These are phyloP conservation scores for Entomortierella chlamydospora DNA, from an alignment of 192 early-diverging fungal genomes.

Conservation along the genomic window DNA sequence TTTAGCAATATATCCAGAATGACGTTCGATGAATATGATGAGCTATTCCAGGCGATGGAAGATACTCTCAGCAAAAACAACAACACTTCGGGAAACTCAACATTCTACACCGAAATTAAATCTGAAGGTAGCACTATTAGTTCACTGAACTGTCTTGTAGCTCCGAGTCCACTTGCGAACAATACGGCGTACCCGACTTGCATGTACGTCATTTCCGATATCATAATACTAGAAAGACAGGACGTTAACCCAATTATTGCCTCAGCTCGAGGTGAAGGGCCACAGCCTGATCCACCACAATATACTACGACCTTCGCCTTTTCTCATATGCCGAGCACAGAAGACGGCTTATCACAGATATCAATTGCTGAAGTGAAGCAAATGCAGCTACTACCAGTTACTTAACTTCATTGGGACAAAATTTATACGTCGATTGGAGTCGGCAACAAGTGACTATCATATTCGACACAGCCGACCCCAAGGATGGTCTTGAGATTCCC, in stretches of 20 bases:
- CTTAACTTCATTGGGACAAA: conserved; percentile 3
- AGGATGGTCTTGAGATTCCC: not conserved
- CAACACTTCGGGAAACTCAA: not conserved
- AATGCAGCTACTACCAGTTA: not conserved
- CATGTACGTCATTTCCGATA: too few species aligned
- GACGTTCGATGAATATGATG: conserved; percentile 1
- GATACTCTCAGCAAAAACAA: not conserved
- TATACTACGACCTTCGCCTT: not conserved
- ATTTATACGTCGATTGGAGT: not conserved
- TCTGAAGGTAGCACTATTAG: not conserved
- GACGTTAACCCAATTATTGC: too few species aligned
- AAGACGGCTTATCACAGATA: too few species aligned
- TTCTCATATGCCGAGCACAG: not conserved
- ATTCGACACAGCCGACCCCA: not conserved
- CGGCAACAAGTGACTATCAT: not conserved
- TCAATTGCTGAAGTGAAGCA: not conserved
- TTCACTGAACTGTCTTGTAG: not conserved
- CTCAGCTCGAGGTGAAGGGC: too few species aligned
- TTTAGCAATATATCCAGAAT: not conserved
- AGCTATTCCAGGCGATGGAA: conserved; percentile 13
- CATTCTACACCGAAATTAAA: not conserved
- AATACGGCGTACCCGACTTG: too few species aligned
- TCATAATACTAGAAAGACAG: too few species aligned
- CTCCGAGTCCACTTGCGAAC: too few species aligned
- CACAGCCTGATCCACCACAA: too few species aligned